Percentiles rank a stretch among this genome's conserved stretches.
Conservation (phyloP, 441 rosid species). For the Eutrema salsugineum region DNA sequence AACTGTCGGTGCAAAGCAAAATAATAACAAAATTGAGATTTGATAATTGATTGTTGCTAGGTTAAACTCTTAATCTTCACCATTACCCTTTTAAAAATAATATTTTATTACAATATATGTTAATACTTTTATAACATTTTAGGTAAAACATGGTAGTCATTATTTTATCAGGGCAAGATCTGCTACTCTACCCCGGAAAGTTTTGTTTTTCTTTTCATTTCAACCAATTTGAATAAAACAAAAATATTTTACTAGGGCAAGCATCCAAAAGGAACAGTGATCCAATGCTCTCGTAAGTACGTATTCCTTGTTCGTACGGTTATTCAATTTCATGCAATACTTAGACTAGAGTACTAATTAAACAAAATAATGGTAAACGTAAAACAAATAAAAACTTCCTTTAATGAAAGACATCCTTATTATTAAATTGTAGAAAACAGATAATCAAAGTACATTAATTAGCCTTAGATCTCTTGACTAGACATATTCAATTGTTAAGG, state of each 20-base stretch:
- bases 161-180: neutral
- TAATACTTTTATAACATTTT: neutral
- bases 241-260: neutral
- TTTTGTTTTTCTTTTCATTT: neutral
- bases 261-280: neutral
- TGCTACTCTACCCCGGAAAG: neutral
- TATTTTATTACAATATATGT: neutral
- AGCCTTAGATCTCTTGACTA: neutral
- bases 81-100: neutral
- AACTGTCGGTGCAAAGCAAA: constrained; percentile 14
- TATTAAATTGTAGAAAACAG: neutral
- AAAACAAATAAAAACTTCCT: neutral
- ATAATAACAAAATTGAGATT: neutral
- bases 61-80: neutral
- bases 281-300: neutral
- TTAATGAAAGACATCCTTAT: neutral
- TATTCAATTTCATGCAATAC: neutral
- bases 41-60: neutral
- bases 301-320: neutral
- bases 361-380: neutral
- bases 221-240: neutral
- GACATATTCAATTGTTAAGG: neutral
- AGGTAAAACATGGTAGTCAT: neutral
- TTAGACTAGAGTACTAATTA: neutral
- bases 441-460: neutral